Conservation (phyloP, 164 flowering plant genomes). For the Amborella trichopoda region DNA sequence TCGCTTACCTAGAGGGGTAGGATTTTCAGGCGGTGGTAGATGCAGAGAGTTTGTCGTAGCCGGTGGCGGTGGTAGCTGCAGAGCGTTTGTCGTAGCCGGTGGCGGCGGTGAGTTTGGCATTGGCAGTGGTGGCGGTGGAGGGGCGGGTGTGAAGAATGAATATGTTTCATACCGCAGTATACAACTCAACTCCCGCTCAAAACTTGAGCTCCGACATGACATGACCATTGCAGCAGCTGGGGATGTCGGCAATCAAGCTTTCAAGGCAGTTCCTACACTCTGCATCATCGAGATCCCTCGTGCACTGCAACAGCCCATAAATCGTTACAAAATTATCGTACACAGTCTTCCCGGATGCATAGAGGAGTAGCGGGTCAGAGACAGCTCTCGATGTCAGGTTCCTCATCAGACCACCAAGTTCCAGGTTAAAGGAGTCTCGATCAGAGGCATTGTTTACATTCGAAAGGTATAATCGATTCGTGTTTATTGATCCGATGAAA, state of each 20-base stretch:
- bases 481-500: slow-evolving; percentile 19
- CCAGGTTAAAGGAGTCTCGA: not conserved
- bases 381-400: slow-evolving; percentile 5
- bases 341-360: slow-evolving; percentile 4
- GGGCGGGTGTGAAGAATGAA: not conserved
- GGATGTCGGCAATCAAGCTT: slow-evolving; percentile 3
- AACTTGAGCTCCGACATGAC: slow-evolving; percentile 9
- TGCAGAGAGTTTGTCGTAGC: too few species aligned
- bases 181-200: slow-evolving; percentile 14
- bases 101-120: too few species aligned
- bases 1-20: too few species aligned
- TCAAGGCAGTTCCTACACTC: slow-evolving; percentile 14
- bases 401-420: not conserved
- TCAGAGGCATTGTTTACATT: slow-evolving; percentile 4
- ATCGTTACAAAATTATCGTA: not conserved
- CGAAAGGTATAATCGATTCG: too few species aligned
- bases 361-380: slow-evolving; percentile 4
- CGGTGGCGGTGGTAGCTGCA: too few species aligned
- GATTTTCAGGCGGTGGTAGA: too few species aligned
- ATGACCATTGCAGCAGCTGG: slow-evolving; percentile 2
- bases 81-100: too few species aligned
- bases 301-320: slow-evolving; percentile 21
- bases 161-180: slow-evolving; percentile 13
- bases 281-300: slow-evolving; percentile 5
- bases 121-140: not conserved